Conservation (phyloP, 1,284 basidiomycete genomes). For the Apiotrichum akiyoshidainum region DNA sequence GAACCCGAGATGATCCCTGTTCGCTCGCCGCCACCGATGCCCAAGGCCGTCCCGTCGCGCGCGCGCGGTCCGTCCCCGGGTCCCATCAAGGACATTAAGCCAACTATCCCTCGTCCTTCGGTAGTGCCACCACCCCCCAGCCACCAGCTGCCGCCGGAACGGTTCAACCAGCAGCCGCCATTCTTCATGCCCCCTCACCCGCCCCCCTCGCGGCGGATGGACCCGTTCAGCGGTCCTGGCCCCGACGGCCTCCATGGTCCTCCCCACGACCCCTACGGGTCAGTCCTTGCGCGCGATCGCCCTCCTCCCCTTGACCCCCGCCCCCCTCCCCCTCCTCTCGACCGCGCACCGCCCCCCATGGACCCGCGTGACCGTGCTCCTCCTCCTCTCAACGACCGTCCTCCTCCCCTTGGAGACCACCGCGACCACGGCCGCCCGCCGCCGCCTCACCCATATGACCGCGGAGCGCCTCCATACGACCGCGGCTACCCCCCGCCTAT, state of each 20-base stretch:
- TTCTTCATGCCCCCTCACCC: not conserved
- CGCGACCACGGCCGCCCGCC: not conserved
- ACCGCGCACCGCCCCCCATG: not conserved
- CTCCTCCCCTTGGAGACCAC: not conserved
- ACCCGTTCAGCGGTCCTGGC: not conserved
- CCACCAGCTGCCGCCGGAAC: no score
- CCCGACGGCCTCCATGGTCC: not conserved
- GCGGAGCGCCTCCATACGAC: not conserved
- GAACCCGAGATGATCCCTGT: not conserved
- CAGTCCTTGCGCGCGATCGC: not conserved
- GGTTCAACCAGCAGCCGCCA: not conserved
- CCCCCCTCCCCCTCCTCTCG: not conserved
- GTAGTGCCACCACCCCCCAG: no score
- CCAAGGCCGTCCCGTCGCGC: not conserved
- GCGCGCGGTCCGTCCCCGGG: not conserved
- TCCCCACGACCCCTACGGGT: not conserved
- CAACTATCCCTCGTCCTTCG: no score
- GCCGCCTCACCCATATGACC: not conserved
- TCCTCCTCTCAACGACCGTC: slow-evolving; percentile 2
- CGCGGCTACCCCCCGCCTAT: not conserved
- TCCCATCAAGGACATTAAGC: no score
- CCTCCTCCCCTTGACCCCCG: slow-evolving; percentile 1
- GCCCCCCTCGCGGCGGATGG: not conserved
- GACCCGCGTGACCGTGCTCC: slow-evolving; percentile 1
- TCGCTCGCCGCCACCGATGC: not conserved